Conservation (phyloP, 1,139 yeast species). For the Diutina pseudorugosa region DNA sequence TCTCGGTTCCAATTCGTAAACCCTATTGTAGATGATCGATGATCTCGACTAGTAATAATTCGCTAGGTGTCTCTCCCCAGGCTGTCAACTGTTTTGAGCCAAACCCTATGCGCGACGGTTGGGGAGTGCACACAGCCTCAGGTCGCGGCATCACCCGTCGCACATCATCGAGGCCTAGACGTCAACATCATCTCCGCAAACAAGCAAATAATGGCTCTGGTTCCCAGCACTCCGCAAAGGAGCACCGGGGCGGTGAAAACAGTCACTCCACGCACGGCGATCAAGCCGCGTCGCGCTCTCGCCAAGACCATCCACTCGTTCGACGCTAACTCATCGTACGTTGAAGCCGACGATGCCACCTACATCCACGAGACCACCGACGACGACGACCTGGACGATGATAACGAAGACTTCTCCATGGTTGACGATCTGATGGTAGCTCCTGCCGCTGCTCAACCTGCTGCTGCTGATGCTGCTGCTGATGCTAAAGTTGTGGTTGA, state of each 20-base stretch:
- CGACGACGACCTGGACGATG: not conserved
- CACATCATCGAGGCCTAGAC: not conserved
- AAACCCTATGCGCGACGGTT: not conserved
- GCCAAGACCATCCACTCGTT: not conserved
- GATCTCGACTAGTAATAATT: too few relatives aligned
- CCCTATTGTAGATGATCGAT: too few relatives aligned
- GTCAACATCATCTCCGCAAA: not conserved
- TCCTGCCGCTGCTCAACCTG: too few relatives aligned
- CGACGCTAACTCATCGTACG: constrained; percentile 2
- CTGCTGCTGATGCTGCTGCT: not conserved
- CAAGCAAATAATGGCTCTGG: constrained; percentile 3
- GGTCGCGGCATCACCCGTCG: not conserved
- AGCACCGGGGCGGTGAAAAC: not conserved
- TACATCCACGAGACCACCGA: not conserved
- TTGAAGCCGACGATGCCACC: not conserved
- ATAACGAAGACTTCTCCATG: not conserved
- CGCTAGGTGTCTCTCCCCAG: not conserved
- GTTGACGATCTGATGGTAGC: constrained; percentile 1
- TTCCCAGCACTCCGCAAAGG: constrained; percentile 1
- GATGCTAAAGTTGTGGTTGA: not conserved
- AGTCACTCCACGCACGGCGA: not conserved
- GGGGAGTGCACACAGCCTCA: not conserved
- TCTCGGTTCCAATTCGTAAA: too few relatives aligned
- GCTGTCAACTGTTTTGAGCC: not conserved
- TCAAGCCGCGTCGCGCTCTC: not conserved